These are phyloP conservation scores for Tinospora cordifolia DNA, from an alignment of 164 flowering plant species.

Conservation along the genomic window DNA sequence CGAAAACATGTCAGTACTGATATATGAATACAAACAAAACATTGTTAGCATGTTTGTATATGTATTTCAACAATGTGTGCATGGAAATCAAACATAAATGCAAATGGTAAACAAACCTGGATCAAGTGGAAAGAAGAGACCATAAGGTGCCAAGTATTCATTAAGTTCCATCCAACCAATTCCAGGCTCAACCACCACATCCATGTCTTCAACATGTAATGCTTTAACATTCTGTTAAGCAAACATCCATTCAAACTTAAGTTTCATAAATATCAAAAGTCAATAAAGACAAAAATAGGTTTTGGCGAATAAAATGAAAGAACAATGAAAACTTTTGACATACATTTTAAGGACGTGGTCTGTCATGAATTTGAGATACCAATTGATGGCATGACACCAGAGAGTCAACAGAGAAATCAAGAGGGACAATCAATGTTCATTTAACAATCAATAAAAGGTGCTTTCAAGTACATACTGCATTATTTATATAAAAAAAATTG, in stretches of 20 bases:
- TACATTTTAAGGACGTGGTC: too few relatives aligned
- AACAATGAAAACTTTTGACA: too few relatives aligned
- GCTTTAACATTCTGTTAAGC: slow-evolving; percentile 58
- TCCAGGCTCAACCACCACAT: slow-evolving; percentile 97
- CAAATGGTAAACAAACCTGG: slow-evolving; percentile 50
- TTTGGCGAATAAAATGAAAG: too few relatives aligned
- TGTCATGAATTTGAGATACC: too few relatives aligned
- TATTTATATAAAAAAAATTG: too few relatives aligned
- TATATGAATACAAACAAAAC: neutral
- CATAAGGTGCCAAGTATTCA: slow-evolving; percentile 87
- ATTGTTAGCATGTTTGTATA: too few relatives aligned
- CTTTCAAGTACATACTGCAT: too few relatives aligned
- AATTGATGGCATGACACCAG: too few relatives aligned
- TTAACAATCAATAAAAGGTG: too few relatives aligned
- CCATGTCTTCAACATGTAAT: slow-evolving; percentile 88
- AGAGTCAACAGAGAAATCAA: too few relatives aligned
- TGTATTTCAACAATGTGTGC: too few relatives aligned
- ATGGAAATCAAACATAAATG: neutral
- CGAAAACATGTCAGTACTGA: neutral
- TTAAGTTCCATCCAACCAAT: slow-evolving; percentile 99
- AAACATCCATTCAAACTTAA: neutral
- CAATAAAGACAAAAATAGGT: neutral
- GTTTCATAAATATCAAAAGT: neutral
- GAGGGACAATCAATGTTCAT: too few relatives aligned
- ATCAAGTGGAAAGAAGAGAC: slow-evolving; percentile 93